Evolutionary conservation across 345 rosid genomes (phyloP), one percentile per base, ranked within the genome.

Genomic region (Citrus mangshanensis): DNA sequence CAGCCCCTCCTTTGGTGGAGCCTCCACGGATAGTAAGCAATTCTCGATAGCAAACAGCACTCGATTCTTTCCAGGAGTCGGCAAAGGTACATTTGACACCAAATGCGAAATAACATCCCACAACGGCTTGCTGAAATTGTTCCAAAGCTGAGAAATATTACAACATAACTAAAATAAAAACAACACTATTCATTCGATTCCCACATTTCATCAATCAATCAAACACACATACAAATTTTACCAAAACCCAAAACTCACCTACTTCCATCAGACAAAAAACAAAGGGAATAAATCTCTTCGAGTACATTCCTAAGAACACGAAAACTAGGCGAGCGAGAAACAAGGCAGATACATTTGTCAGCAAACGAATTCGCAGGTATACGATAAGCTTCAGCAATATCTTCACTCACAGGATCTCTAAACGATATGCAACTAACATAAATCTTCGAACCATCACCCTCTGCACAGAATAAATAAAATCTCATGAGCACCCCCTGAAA

Each of bases 371-470:
- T 87, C 16, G 98, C 78, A 3, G 95, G 90, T 77, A 94, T 88
- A 70, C 78, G 89, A 79, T 96, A 96, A 68, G 98, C 99, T 88
- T 94, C 98, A 37, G 93, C 89, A 80, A 96, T 88, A 85, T 96
- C 99, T 87, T 96, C 98, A 56, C 93, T 85, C 79, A 96, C 98
- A 69, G 94, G 98, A 90, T 96, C 98, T 68, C 97, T 91, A 82
- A 94, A 96, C 54, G 98, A 92, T 72, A 94, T 87, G 89, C 99
- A 96, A 72, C 98, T 93, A 83, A 96, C 93, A 78, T 93, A 94
- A 79, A 96, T 94, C 83, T 96, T 94, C 22, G 99, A 86, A 9
- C 99, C 99, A 89, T 94, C 98, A 60, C 99, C 99, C 97, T 96
- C 99, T 94, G 94, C 79, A 75, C 35, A 71, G 68, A 69, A 76